These are phyloP conservation scores for Fusarium nelsonii DNA, from an alignment of 2,329 filamentous ascomycete species.

Conservation along the genomic window DNA sequence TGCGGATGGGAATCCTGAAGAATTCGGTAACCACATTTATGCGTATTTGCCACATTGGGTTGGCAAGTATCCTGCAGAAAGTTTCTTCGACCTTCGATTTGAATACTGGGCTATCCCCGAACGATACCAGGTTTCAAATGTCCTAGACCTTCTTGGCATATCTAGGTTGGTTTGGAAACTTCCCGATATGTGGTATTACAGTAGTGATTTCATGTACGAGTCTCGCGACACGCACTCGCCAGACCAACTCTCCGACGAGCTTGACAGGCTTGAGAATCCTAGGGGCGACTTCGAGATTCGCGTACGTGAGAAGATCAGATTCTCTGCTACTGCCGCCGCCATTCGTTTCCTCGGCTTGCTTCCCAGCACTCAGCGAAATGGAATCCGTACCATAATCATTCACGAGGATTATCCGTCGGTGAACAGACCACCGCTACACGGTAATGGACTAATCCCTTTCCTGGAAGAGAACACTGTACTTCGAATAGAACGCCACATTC, in stretches of 20 bases:
- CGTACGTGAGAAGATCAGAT: neutral
- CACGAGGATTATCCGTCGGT: conserved; percentile 14
- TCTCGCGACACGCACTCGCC: fast-evolving
- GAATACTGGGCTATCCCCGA: conserved; percentile 3
- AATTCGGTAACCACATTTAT: neutral
- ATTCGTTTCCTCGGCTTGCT: conserved; percentile 23
- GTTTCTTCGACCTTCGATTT: neutral
- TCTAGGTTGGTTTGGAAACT: neutral
- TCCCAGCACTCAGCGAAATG: neutral
- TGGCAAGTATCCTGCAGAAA: neutral
- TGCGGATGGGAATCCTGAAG: neutral
- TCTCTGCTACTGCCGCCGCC: conserved; percentile 24
- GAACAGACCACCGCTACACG: neutral
- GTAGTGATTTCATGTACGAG: fast-evolving
- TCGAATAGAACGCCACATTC: conserved; percentile 19
- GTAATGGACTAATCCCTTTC: neutral
- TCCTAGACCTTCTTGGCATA: neutral
- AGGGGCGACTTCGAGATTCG: neutral
- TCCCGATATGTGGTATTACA: neutral
- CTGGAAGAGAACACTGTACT: conserved; percentile 23
- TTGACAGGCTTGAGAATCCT: neutral
- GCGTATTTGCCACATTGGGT: neutral
- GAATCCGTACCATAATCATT: neutral
- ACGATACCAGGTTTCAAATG: fast-evolving
- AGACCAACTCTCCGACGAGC: neutral